These are phyloP conservation scores for Russula sp. DNA, from an alignment of 768 basidiomycete species.

Conservation along the genomic window DNA sequence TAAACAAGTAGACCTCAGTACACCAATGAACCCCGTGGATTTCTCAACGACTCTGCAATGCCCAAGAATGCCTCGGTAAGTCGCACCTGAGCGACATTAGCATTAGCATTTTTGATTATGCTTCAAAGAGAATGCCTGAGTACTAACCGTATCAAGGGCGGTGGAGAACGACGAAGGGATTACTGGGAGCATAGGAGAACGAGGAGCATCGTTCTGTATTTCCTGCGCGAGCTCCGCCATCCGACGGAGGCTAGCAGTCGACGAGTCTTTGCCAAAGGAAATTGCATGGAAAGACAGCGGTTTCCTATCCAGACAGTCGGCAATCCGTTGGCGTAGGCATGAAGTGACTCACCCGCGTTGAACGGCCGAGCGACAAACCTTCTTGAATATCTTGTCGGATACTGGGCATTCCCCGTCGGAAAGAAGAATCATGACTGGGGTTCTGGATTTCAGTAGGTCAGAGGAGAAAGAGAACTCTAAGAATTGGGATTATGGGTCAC, in stretches of 20 bases:
- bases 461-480: not conserved
- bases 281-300: constrained; percentile 52
- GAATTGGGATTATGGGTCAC: not conserved
- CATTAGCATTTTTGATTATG: too few species aligned
- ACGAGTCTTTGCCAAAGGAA: constrained; percentile 39
- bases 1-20: constrained; percentile 15
- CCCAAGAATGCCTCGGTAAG: constrained; percentile 52
- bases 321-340: not conserved
- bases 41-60: constrained; percentile 50
- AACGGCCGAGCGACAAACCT: constrained; percentile 36
- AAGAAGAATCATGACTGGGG: constrained; percentile 48
- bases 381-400: constrained; percentile 32
- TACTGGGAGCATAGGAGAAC: constrained; percentile 25
- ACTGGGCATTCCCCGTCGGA: constrained; percentile 47
- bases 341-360: constrained; percentile 34
- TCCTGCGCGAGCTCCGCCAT: constrained; percentile 49
- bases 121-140: too few species aligned
- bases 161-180: constrained; percentile 34
- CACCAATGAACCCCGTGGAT: constrained; percentile 45
- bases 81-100: constrained; percentile 34
- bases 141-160: constrained; percentile 27
- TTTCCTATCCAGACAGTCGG: constrained; percentile 32
- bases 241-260: constrained; percentile 30
- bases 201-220: constrained; percentile 38
- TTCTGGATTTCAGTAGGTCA: constrained; percentile 25